These are phyloP conservation scores for Tuber magnatum DNA, from an alignment of 495 filamentous ascomycete species.

Conservation along the genomic window DNA sequence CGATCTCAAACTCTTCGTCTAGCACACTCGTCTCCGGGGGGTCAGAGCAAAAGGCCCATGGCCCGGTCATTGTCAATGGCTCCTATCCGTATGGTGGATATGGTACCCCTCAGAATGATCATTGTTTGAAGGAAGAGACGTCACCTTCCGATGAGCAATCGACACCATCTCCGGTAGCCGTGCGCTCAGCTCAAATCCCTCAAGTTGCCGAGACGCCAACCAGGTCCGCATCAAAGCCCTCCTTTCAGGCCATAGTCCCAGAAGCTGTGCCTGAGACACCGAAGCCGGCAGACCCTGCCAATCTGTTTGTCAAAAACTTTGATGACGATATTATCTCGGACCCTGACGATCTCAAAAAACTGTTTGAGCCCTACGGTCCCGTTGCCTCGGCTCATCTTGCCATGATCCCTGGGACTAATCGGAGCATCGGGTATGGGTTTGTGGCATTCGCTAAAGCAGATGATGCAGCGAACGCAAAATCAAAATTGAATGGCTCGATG, in stretches of 20 bases:
- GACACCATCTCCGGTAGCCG: conserved; percentile 23
- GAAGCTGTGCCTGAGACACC: conserved; percentile 36
- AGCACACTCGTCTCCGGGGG: conserved; percentile 26
- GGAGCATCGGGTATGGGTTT: conserved; percentile 96
- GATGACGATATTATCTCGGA: conserved; percentile 34
- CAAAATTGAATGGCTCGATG: conserved; percentile 69
- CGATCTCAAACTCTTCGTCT: conserved; percentile 27
- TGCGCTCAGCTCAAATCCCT: conserved; percentile 14
- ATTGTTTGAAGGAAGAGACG: conserved; percentile 16
- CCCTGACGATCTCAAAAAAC: conserved; percentile 49
- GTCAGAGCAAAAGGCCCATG: conserved; percentile 17
- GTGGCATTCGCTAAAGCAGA: conserved; percentile 93
- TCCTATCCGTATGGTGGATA: conserved; percentile 28
- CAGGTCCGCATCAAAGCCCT: conserved; percentile 7
- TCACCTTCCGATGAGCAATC: conserved; percentile 31
- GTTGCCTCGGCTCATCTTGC: conserved; percentile 92
- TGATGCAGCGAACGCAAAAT: conserved; percentile 75
- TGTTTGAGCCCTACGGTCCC: conserved; percentile 84
- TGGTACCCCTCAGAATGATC: conserved; percentile 20
- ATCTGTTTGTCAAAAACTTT: conserved; percentile 98
- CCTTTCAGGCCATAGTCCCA: conserved; percentile 28
- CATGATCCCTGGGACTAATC: conserved; percentile 70
- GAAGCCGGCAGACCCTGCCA: conserved; percentile 49
- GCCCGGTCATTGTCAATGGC: conserved; percentile 18
- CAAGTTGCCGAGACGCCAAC: conserved; percentile 23